Evolutionary conservation across 1,284 basidiomycete species (phyloP).

Genomic region (Malassezia equina): DNA sequence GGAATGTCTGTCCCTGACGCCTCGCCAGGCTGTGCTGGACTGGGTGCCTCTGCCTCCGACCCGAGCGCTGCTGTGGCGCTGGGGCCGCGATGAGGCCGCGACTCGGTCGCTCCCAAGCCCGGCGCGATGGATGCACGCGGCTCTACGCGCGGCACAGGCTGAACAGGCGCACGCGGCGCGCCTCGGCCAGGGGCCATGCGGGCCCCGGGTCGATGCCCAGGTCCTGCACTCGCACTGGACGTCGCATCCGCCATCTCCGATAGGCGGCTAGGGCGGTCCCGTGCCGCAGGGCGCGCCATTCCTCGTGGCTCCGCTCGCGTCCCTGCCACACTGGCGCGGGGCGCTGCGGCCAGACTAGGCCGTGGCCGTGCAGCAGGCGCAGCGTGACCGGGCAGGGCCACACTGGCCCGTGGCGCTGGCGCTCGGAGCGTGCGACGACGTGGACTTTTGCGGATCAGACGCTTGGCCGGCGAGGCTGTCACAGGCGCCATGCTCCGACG

Average conservation of each 20-base stretch:
- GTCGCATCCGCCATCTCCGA: too few species aligned
- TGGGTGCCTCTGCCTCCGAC: not conserved
- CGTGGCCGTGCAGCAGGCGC: not conserved
- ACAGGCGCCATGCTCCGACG: not conserved
- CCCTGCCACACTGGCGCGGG: not conserved
- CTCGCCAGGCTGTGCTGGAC: too few species aligned
- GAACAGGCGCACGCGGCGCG: not conserved
- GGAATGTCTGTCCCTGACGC: too few species aligned
- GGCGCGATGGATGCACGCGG: not conserved
- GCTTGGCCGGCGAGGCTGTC: not conserved
- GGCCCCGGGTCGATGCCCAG: not conserved
- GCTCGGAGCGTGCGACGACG: not conserved
- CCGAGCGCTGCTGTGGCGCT: not conserved
- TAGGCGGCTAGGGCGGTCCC: too few species aligned
- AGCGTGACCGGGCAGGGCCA: not conserved
- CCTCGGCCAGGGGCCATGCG: not conserved
- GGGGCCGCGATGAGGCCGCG: not conserved
- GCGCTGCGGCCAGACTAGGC: not conserved
- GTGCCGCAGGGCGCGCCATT: not conserved
- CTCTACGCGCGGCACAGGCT: not conserved
- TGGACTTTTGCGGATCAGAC: constrained; percentile 2
- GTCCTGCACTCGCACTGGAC: not conserved
- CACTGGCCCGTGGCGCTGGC: not conserved
- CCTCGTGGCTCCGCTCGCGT: not conserved
- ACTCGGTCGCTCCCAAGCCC: not conserved